Evolutionary conservation across 2,329 filamentous ascomycete species (phyloP), one percentile per base, ranked within the genome.

Genomic region (Microdochium trichocladiopsis): DNA sequence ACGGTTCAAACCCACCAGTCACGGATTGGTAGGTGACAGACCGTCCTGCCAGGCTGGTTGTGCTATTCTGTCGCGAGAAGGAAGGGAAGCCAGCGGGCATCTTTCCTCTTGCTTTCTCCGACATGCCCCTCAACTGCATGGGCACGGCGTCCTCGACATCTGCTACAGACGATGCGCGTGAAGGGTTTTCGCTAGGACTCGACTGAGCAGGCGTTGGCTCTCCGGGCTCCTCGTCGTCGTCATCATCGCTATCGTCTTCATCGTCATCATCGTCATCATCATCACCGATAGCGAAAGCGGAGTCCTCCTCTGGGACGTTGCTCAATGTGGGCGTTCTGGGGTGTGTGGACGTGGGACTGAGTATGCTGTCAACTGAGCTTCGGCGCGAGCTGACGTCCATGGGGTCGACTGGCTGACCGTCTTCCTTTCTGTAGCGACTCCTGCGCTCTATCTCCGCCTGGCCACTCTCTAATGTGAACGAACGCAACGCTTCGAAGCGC

Each of bases 61-160:
- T 89, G 67, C 91, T 95, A 64, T 94, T 96, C 63, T 96, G 91
- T 18, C 93, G 79, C 1, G 92, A 96, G 66, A 96, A 96, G 2
- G 82, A 82, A n/a, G 82, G 80, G 49, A 86, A 78, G 1, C 89
- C 88, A 12, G 88, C 90, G 25, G 93, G 94, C 84, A 95, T 90
- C 69, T 99, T 99, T 8, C 94, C 94, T 49, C 94, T 79, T 16
- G 94, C 94, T 68, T 97, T 99, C 69, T 97, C 94, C 21, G 93
- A 96, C 89, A 97, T 96, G 51, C 91, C 91, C 53, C 90, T 82
- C 25, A 95, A 68, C 65, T 96, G 92, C 21, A 84, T 78, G 14
- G 90, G 91, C 10, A 95, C 82, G 3, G 87, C 86, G 55, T 95
- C 91, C 54, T 95, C 90, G 1, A 80, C 71, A 37, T 76, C 75